Evolutionary conservation across 2,329 filamentous ascomycete genomes (phyloP).

Genomic region (Cryphonectria parasitica): DNA sequence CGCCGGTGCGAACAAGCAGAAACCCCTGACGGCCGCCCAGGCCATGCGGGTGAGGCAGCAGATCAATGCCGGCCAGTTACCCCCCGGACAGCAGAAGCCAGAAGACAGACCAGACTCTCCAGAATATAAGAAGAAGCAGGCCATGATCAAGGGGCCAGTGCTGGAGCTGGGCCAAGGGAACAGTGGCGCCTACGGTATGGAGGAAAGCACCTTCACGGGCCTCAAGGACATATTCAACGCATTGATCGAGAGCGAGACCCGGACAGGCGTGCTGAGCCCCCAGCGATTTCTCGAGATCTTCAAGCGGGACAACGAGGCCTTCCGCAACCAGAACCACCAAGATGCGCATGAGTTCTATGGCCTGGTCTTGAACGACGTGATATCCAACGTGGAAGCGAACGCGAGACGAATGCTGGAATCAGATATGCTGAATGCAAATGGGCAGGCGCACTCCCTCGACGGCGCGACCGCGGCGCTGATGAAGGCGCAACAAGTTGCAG

Average conservation of each 20-base stretch:
- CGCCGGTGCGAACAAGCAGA: constrained; percentile 49
- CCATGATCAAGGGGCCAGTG: constrained; percentile 58
- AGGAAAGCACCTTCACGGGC: constrained; percentile 91
- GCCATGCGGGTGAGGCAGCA: constrained; percentile 60
- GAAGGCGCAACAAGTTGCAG: constrained; percentile 39
- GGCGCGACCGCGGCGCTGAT: constrained; percentile 38
- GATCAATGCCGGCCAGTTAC: constrained; percentile 57
- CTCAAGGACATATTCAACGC: constrained; percentile 96
- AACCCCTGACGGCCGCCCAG: constrained; percentile 58
- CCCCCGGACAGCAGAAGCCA: constrained; percentile 62
- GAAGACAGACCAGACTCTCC: constrained; percentile 95
- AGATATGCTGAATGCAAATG: constrained; percentile 46
- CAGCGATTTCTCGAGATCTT: constrained; percentile 93
- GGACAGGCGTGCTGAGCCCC: constrained; percentile 89
- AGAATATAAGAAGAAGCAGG: constrained; percentile 97
- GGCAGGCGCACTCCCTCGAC: constrained; percentile 57
- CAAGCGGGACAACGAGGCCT: constrained; percentile 95
- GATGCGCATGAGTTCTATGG: constrained; percentile 98
- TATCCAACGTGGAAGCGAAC: constrained; percentile 90
- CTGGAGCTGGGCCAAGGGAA: constrained; percentile 81
- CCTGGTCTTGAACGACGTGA: constrained; percentile 91
- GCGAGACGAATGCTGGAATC: constrained; percentile 66
- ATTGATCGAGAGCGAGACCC: constrained; percentile 77
- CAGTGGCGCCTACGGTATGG: constrained; percentile 82
- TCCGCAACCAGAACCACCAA: constrained; percentile 95